Base-by-base conservation (phyloP, 2,329 filamentous ascomycete species). In the Cyphellophora attinorum region DNA sequence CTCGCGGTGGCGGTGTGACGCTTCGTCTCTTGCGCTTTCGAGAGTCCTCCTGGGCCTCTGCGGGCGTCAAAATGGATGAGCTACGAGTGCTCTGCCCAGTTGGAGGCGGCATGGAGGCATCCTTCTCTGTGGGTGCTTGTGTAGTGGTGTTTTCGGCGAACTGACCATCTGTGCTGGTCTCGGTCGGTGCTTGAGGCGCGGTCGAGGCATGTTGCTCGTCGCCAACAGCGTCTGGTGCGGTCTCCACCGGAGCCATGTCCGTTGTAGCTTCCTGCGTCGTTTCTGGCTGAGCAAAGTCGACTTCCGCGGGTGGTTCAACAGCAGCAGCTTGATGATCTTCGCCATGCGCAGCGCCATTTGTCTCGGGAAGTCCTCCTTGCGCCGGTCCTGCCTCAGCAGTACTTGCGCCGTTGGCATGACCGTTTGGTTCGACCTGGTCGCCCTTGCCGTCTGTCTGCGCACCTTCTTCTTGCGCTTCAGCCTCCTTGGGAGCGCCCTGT, bases 21-120 rank as follows among this genome's bases (percentile, higher is more conserved):
- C 76, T 83, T 47, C 76, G 68, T 47, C 77, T 73, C 55, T 81
- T 83, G 41, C 79, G 68, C 56, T 79, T 82, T 47, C 73, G 72
- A 27, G 62, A 62, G 45, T 79, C 75, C 42, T 73, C 66, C 19
- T 61, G 47, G 27, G 59, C 46, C 48, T 64, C 60, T 14, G 29
- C 34, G 10, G 33, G 19, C 19, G 33, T 19, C 11, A 35, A 21
- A 27, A 37, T 44, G 18, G 35, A 35, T 25, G 36, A 29, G 31
- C 12, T 37, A 11, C 18, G 40, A 32, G 35, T 35, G 19, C 29
- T 31, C 8, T 5, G 6, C 4, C 11, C 19, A 5, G 19, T 39
- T 19, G 11, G 5, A n/a, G n/a, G n/a, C 13, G 15, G 37, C 21
- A 4, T 31, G 29, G 14, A 12, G 14, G 13, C 29, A 14, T 19